Percentiles rank a stretch among this genome's conserved stretches.
Evolutionary conservation across 2,329 filamentous ascomycete genomes (phyloP).

Genomic region (Bipolaris gigantea): DNA sequence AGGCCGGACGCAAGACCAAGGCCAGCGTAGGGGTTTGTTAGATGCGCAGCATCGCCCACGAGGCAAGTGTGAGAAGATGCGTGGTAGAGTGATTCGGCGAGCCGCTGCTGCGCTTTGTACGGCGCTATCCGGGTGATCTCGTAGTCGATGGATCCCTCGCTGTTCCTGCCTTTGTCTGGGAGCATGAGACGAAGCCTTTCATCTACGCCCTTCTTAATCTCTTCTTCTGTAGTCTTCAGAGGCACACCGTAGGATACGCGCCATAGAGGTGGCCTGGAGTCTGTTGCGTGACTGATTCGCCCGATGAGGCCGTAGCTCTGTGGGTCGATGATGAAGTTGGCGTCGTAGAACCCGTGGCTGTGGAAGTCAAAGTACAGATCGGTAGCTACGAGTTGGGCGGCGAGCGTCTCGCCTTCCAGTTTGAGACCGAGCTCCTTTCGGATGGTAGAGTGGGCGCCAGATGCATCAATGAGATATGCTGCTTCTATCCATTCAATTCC

Average conservation of each 20-base stretch:
- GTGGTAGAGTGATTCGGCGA: conserved; percentile 33
- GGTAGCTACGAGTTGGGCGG: conserved; percentile 44
- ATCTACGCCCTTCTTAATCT: conserved; percentile 32
- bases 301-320: conserved; percentile 45
- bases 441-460: conserved; percentile 32
- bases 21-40: conserved; percentile 45
- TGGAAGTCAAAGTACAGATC: conserved; percentile 45
- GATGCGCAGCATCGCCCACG: conserved; percentile 47
- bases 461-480: conserved; percentile 36
- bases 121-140: conserved; percentile 42
- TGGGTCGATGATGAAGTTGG: conserved; percentile 47
- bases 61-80: conserved; percentile 32
- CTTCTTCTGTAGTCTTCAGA: conserved; percentile 28
- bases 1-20: conserved; percentile 42
- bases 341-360: conserved; percentile 44
- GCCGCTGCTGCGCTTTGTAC: conserved; percentile 48
- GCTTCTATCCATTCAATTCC: conserved; percentile 22
- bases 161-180: conserved; percentile 26
- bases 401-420: conserved; percentile 42
- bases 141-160: conserved; percentile 25
- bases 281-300: conserved; percentile 30
- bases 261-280: conserved; percentile 39
- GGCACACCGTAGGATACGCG: conserved; percentile 48
- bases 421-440: conserved; percentile 22
- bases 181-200: conserved; percentile 38